Conservation (phyloP, 2,329 filamentous ascomycete species). For the Aspergillus fructus region DNA sequence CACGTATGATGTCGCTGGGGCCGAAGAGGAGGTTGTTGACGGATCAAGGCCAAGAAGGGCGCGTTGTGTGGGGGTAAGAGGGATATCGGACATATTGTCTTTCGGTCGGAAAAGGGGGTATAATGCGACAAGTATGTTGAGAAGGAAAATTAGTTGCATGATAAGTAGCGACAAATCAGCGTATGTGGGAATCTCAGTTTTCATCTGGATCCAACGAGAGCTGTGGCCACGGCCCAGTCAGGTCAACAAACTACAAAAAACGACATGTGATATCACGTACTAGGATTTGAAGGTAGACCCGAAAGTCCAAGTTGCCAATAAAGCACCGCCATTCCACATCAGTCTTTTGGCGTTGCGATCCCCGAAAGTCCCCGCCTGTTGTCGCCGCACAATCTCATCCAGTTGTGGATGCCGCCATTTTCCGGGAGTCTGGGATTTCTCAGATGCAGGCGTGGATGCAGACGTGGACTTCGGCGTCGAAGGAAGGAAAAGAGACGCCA, state of each 20-base stretch:
- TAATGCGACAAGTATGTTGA: constrained; percentile 71
- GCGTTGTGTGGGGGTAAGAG: constrained; percentile 85
- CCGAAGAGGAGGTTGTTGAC: constrained; percentile 60
- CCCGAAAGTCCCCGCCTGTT: constrained; percentile 74
- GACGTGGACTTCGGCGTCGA: constrained; percentile 42
- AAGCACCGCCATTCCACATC: constrained; percentile 62
- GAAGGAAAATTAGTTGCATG: constrained; percentile 61
- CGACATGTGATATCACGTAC: constrained; percentile 26
- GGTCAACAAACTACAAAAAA: not conserved
- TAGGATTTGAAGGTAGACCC: constrained; percentile 39
- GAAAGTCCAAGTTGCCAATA: constrained; percentile 52
- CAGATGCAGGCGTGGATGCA: constrained; percentile 26
- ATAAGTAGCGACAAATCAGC: constrained; percentile 51
- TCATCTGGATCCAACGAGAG: constrained; percentile 35
- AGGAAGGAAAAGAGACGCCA: constrained; percentile 38
- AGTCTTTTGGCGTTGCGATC: constrained; percentile 73
- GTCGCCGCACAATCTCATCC: constrained; percentile 79
- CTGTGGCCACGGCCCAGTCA: constrained; percentile 26
- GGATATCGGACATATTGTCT: constrained; percentile 84
- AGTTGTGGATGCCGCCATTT: constrained; percentile 90
- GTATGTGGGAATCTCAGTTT: constrained; percentile 40
- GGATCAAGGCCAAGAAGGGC: constrained; percentile 78
- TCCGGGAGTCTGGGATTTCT: constrained; percentile 55
- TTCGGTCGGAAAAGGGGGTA: constrained; percentile 69
- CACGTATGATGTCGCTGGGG: constrained; percentile 70